Evolutionary conservation across 1,284 basidiomycete species (phyloP).

Genomic region (Ceratobasidium sp.): DNA sequence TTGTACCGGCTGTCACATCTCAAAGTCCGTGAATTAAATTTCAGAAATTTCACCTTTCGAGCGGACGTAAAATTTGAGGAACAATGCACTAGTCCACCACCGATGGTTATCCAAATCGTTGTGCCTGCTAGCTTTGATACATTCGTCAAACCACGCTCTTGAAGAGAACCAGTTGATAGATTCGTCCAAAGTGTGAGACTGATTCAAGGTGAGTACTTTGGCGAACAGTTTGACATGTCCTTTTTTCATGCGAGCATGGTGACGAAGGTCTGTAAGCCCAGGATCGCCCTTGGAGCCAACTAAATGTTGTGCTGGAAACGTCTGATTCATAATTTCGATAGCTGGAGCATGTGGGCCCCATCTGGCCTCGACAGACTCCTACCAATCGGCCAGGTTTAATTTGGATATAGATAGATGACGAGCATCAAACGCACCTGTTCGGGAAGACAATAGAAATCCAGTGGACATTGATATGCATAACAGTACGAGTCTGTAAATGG

Average conservation of each 20-base stretch:
- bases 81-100: no score
- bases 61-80: no score
- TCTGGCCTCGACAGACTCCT: no score
- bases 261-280: not conserved
- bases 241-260: not conserved
- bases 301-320: no score
- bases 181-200: not conserved
- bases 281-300: not conserved
- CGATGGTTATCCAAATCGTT: no score
- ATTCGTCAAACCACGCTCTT: constrained; percentile 38
- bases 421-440: not conserved
- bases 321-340: no score
- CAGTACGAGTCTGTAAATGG: not conserved
- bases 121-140: constrained; percentile 39
- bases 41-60: no score
- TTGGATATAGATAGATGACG: no score
- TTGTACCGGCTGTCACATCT: no score
- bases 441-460: not conserved
- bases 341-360: not conserved
- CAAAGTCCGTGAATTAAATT: no score
- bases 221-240: not conserved
- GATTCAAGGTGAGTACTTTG: not conserved
- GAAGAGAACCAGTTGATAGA: not conserved
- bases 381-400: no score
- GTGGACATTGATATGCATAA: not conserved